phyloP scores from a whole-genome alignment of 129 eudicot species.

The Solidago caesia region DNA sequence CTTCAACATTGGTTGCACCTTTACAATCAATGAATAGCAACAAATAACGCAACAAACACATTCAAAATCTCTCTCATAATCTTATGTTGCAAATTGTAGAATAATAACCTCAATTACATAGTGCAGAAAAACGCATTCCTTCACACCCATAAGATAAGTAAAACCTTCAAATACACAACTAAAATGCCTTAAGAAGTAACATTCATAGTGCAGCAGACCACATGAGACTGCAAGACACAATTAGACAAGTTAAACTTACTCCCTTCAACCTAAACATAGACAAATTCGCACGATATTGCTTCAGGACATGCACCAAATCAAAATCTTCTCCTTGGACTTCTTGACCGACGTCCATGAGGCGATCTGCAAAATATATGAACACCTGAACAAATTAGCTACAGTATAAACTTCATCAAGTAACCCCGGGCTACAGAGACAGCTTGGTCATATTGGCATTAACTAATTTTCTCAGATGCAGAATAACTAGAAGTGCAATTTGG shows the following conservation, averaged over 20 bases:
- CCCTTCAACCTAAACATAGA: constrained; percentile 27
- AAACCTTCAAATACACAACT: constrained; percentile 27
- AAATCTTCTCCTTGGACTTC: constrained; percentile 57
- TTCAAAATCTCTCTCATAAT: constrained; percentile 7
- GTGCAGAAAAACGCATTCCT: not conserved
- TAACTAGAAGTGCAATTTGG: not conserved
- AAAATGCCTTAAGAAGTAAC: constrained; percentile 3
- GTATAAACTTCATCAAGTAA: not conserved
- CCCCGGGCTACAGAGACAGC: not conserved
- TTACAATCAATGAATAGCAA: not conserved
- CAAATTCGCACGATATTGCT: constrained; percentile 20
- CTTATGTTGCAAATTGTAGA: constrained; percentile 10
- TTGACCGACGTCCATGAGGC: constrained; percentile 46
- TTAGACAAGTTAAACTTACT: constrained; percentile 27
- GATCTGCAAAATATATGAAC: constrained; percentile 21
- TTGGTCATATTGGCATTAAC: not conserved
- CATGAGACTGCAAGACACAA: not conserved
- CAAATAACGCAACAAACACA: not conserved
- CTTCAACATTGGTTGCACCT: not conserved
- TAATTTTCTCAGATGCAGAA: not conserved
- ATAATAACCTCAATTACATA: constrained; percentile 18
- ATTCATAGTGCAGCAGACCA: constrained; percentile 8
- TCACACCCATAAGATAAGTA: constrained; percentile 20
- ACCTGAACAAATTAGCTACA: not conserved
- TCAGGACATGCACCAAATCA: constrained; percentile 20